Conservation (phyloP, 208 protist species). For the Angomonas desouzai region DNA sequence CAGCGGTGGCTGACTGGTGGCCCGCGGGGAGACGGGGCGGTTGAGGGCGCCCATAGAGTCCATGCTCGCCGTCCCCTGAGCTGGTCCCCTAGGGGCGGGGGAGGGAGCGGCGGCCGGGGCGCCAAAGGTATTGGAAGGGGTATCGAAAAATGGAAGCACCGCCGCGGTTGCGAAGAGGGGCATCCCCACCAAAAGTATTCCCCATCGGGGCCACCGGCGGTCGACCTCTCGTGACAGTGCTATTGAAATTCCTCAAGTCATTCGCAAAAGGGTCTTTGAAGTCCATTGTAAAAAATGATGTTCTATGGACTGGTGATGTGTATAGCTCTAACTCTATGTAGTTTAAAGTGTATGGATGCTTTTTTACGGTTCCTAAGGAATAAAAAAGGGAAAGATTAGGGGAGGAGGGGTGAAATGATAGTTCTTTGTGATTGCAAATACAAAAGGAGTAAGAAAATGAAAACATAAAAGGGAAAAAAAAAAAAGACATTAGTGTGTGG, state of each 20-base stretch:
- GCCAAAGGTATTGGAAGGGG: not conserved
- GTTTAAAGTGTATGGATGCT: too few relatives aligned
- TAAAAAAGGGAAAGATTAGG: not conserved
- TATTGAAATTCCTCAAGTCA: conserved; percentile 28
- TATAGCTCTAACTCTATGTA: too few relatives aligned
- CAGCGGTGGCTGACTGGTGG: not conserved
- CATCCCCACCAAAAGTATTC: not conserved
- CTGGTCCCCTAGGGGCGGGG: not conserved
- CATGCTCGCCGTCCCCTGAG: not conserved
- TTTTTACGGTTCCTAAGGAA: not conserved
- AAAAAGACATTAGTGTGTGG: too few relatives aligned
- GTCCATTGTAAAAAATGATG: conserved; percentile 42
- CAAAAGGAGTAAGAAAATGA: not conserved
- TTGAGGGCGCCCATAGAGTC: not conserved
- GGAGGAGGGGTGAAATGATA: too few relatives aligned
- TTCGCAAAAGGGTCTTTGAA: conserved; percentile 65
- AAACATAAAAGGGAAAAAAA: conserved; percentile 7
- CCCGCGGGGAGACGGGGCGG: not conserved
- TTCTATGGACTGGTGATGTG: too few relatives aligned
- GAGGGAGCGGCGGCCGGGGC: not conserved
- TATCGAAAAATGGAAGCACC: conserved; percentile 1
- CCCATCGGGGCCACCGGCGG: not conserved
- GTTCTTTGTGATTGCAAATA: not conserved
- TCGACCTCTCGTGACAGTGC: not conserved
- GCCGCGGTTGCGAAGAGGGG: not conserved